phyloP scores from a whole-genome alignment of 805 yeast genomes.

The Yamadazyma olivae region DNA sequence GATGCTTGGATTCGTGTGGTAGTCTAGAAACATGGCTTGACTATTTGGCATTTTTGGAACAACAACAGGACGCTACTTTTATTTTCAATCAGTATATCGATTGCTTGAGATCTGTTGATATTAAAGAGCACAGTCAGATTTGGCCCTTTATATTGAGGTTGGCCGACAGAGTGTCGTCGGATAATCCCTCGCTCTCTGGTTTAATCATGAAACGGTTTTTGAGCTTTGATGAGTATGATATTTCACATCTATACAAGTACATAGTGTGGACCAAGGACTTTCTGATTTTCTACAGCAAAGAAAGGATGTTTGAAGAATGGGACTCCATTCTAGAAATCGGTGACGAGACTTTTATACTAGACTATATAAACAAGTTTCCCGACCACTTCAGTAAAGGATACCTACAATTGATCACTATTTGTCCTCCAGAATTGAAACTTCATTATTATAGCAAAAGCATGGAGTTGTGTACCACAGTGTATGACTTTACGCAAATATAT shows the following conservation, averaged over 20 bases:
- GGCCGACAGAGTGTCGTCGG: conserved; percentile 32
- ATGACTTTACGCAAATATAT: conserved; percentile 62
- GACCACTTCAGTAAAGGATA: conserved; percentile 56
- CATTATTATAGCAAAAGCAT: conserved; percentile 49
- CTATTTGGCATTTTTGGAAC: conserved; percentile 7
- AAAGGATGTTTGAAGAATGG: conserved; percentile 26
- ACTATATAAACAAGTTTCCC: conserved; percentile 39
- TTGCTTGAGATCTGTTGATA: conserved; percentile 4
- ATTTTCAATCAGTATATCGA: conserved; percentile 9
- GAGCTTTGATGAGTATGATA: conserved; percentile 8
- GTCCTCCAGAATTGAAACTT: background rate
- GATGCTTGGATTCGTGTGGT: background rate
- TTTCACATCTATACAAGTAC: conserved; percentile 6
- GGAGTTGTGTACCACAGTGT: conserved; percentile 43
- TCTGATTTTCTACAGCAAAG: conserved; percentile 1
- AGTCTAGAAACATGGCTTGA: conserved; percentile 8
- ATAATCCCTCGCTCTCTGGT: conserved; percentile 1
- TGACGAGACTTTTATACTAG: conserved; percentile 9
- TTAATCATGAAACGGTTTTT: conserved; percentile 6
- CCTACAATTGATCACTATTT: background rate
- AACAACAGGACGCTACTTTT: conserved; percentile 5
- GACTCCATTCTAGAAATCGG: conserved; percentile 18
- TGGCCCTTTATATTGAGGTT: conserved; percentile 53
- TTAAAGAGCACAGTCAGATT: conserved; percentile 5
- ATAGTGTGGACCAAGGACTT: conserved; percentile 3